Conservation (phyloP, 2,329 filamentous ascomycete species). For the Sarocladium brachiariae region DNA sequence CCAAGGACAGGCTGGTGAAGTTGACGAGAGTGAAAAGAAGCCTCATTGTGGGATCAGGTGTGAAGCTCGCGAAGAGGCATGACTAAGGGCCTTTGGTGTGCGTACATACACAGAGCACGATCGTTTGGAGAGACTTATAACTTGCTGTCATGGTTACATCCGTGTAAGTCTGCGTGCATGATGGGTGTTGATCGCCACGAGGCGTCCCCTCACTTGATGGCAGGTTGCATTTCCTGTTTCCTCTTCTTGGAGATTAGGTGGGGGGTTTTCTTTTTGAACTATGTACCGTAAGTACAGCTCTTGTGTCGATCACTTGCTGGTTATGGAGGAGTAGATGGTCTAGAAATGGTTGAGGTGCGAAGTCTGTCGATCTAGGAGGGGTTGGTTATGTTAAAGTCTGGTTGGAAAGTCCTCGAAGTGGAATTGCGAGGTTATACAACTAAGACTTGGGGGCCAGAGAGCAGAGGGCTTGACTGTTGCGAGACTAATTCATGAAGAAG, state of each 20-base stretch:
- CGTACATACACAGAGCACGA: too few species aligned
- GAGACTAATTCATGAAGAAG: too few species aligned
- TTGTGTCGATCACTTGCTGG: too few species aligned
- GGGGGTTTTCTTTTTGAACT: background rate
- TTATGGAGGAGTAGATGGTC: background rate
- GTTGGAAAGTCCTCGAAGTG: too few species aligned
- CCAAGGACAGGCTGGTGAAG: background rate
- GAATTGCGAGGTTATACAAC: too few species aligned
- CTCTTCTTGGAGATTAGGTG: background rate
- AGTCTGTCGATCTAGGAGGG: background rate
- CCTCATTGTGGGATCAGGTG: background rate
- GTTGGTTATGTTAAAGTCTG: background rate
- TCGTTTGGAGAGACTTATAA: too few species aligned
- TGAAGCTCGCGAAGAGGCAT: too few species aligned
- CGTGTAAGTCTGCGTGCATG: background rate
- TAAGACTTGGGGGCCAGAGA: background rate
- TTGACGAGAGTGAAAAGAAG: background rate
- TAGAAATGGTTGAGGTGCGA: background rate
- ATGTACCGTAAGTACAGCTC: too few species aligned
- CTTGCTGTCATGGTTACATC: background rate
- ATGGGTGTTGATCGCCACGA: too few species aligned
- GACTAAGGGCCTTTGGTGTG: too few species aligned
- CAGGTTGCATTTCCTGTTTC: background rate
- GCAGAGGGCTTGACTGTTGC: too few species aligned
- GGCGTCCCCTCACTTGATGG: too few species aligned